Conservation (phyloP, 192 early-diverging fungal species). For the Coemansia erecta region DNA sequence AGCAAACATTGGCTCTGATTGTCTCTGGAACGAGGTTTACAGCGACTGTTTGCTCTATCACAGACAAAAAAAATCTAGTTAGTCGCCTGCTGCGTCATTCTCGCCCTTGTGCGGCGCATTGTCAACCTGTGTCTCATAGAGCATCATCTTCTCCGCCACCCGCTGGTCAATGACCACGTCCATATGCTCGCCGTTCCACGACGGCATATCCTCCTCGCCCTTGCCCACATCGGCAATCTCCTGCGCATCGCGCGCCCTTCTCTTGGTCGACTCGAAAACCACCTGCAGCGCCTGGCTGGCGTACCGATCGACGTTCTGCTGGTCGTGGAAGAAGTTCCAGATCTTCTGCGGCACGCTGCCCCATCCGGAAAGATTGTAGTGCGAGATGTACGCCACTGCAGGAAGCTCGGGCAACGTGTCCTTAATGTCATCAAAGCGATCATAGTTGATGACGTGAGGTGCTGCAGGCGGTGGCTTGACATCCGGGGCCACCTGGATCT, state of each 20-base stretch:
- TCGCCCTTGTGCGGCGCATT: slow-evolving; percentile 13
- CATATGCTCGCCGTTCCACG: slow-evolving; percentile 38
- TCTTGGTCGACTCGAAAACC: slow-evolving; percentile 40
- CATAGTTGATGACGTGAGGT: slow-evolving; percentile 35
- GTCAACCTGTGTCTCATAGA: slow-evolving; percentile 45
- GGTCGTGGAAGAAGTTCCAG: slow-evolving; percentile 54
- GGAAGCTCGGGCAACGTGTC: slow-evolving; percentile 22
- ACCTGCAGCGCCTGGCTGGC: slow-evolving; percentile 50
- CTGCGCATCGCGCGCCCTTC: slow-evolving; percentile 15
- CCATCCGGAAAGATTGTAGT: slow-evolving; percentile 43
- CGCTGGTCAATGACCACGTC: slow-evolving; percentile 32
- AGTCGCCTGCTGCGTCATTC: neutral
- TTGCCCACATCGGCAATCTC: slow-evolving; percentile 41
- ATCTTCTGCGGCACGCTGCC: slow-evolving; percentile 38
- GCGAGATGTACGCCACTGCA: slow-evolving; percentile 42
- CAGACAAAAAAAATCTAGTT: neutral
- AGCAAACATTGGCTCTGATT: too few relatives aligned
- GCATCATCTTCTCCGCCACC: slow-evolving; percentile 24
- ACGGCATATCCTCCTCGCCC: slow-evolving; percentile 27
- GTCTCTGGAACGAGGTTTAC: too few relatives aligned
- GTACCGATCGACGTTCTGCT: slow-evolving; percentile 50
- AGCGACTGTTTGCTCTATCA: too few relatives aligned
- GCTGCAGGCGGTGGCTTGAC: neutral
- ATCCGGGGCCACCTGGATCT: neutral
- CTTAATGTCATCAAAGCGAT: slow-evolving; percentile 26